Base-by-base conservation (phyloP, 208 protist genomes). In the Trypanosoma melophagium region DNA sequence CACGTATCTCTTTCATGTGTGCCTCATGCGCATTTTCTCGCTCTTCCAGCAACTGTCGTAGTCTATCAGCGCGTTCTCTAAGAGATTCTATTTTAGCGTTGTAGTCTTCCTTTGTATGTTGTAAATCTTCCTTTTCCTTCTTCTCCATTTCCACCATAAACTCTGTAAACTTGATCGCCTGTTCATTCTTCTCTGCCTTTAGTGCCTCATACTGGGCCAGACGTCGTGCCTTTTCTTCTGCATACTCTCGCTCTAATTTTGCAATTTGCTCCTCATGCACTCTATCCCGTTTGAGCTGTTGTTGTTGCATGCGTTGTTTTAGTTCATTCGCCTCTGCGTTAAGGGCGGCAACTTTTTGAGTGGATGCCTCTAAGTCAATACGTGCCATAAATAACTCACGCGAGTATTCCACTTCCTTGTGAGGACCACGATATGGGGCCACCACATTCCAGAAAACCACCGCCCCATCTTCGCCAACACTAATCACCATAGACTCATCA, bases 141-240 rank as follows among this genome's bases (percentile, higher is more conserved):
- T 84, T 73, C 56, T 95, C 91, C 47, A 96, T 68, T 63, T 97
- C 87, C 13, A 86, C 87, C 73, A 97, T 92, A 61, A 91, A 93
- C 73, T 98, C 94, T 9, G 97, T 97, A 81, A 98, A 97, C 47
- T 94, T 85, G 41, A 97, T 96, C n/a, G 97, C 93, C 79, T 97
- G 89, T 71, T 97, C 93, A 67, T 90, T 96, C 68, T 97, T 97
- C 24, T 90, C 82, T 19, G 86, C 57, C 62, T 90, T 81, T 0
- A 97, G 86, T 0, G 78, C 55, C 28, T 91, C 80, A 62, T 94
- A 87, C 62, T 89, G 76, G 14, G 76, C 66, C 50, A 81, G 66
- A 65, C 96, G 85, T 60, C 79, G 79, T n/a, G 56, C 64, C 74
- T 82, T 75, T 67, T 97, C 87, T 16, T 83, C 79, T 35, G 71